Evolutionary conservation across 1,139 yeast species (phyloP).

Genomic region (Blastobotrys aristatus): DNA sequence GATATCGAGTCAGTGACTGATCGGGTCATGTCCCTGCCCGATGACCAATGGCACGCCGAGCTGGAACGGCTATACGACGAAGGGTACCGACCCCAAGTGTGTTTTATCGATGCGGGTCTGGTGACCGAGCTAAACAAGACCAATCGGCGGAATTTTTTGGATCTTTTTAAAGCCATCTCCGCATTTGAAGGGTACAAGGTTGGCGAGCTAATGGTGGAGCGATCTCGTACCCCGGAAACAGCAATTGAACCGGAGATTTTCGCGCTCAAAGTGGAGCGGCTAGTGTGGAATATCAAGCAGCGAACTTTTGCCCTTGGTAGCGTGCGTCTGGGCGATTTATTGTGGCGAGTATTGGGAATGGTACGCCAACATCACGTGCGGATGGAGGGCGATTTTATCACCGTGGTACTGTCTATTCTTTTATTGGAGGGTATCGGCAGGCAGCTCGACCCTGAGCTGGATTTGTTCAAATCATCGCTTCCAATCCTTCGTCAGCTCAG

Average conservation of each 20-base stretch:
- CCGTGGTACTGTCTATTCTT: slow-evolving; percentile 86
- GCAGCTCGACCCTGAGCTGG: slow-evolving; percentile 86
- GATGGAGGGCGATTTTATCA: slow-evolving; percentile 95
- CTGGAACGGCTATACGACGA: slow-evolving; percentile 49
- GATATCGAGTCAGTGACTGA: slow-evolving; percentile 24
- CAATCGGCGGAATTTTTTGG: slow-evolving; percentile 82
- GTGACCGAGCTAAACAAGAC: slow-evolving; percentile 78
- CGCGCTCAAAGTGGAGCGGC: slow-evolving; percentile 77
- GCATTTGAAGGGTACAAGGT: slow-evolving; percentile 92
- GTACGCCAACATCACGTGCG: slow-evolving; percentile 91
- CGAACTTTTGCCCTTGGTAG: slow-evolving; percentile 91
- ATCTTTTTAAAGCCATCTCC: slow-evolving; percentile 80
- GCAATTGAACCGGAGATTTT: slow-evolving; percentile 79
- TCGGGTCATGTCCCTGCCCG: slow-evolving; percentile 36
- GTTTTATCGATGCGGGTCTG: slow-evolving; percentile 88
- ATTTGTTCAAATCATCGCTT: slow-evolving; percentile 87
- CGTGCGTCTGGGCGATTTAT: slow-evolving; percentile 83
- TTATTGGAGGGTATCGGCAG: slow-evolving; percentile 92
- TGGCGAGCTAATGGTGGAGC: slow-evolving; percentile 90
- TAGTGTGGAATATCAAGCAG: slow-evolving; percentile 75
- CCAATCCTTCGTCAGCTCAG: slow-evolving; percentile 87
- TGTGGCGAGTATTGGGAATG: slow-evolving; percentile 84
- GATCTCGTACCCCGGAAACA: slow-evolving; percentile 91
- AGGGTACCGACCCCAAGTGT: slow-evolving; percentile 79
- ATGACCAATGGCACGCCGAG: slow-evolving; percentile 47